Evolutionary conservation across 2,329 filamentous ascomycete genomes (phyloP), one percentile per base, ranked within the genome.

Genomic region (Colletotrichum magnum): DNA sequence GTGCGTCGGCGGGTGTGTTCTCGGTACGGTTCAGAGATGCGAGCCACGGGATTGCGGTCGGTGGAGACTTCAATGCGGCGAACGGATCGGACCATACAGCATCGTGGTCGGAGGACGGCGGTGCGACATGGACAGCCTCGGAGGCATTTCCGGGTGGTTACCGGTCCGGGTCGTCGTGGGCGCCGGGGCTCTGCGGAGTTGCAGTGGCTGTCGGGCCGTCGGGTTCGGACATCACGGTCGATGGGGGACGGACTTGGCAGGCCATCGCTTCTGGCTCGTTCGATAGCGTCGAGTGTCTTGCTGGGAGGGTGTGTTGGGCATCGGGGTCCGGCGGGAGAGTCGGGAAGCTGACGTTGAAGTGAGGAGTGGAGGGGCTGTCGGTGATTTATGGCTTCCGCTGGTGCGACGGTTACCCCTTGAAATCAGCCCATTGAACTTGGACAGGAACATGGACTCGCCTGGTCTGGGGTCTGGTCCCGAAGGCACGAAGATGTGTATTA

Each of bases 201-300:
- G 77, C 77, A 6, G 47, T 79, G n/a, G 76, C 78, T 1, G 77
- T 79, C 13, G 77, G 77, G 1, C 77, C 78, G 6, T 77, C 75
- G 6, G 77, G 77, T 5, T 79, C 76, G 2, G 78, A 80, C 39
- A 51, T 76, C 39, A 79, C 74, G 5, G 21, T 76, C 6, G 78
- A 79, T 56, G 72, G 73, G 0, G 78, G 77, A 1, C 68, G 57
- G 52, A 76, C 73, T 5, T 79, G 78, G 77, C 65, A 69, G 26
- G 64, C 45, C 1, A 78, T 79, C 56, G 73, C 78, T 51, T 73
- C 73, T 59, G 75, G 76, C 6, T 75, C 75, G 12, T 77, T 79
- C 48, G 77, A 80, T 43, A 77, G 75, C 36, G 76, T 79, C 4
- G 74, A 77, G 52, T 80, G 78, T 39, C 51, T 78, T 1, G 26